Base-by-base conservation (phyloP, 176 grass and related monocot species). In the Oryza nivara region DNA sequence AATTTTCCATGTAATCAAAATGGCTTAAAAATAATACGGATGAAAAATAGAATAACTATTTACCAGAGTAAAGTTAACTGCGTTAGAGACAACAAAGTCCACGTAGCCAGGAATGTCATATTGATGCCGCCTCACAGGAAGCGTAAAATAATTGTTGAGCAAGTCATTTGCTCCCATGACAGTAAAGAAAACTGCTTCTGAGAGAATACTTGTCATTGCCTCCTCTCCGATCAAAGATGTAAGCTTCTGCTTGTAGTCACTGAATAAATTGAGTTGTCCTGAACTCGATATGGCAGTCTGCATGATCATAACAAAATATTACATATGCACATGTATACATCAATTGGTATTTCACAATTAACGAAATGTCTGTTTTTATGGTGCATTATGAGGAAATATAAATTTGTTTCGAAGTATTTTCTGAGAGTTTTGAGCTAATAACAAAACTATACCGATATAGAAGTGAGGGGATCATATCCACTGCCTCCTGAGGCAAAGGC, bases 391-490 rank as follows among this genome's bases (percentile, higher is more conserved):
- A 68, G 1, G 5, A 16, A 28, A 56, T 0, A 70, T 58, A 58
- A 9, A 54, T 23, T 79, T 28, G 0, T 14, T 1, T 6, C 49
- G 32, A 40, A 77, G 11, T 58, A 46, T 14, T 40, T 47, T 47
- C 0, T 25, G 1, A 32, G 5, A 41, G 3, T 30, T 26, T 17
- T 65, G 11, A 44, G 11, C 46, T 86, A 47, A 26, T 14, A 28
- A 52, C 25, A 40, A 8, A 34, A 6, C 45, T 45, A 38, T 89
- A 92, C 91, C 44, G 76, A 3, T 68, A 10, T 30, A 11, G 91
- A 76, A 58, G 91, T 92, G 19, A 90, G 65, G 12, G 84, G 91
- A 32, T 92, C 91, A 51, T 80, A 92, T 80, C 91, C 91, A 75
- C 83, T 92, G 5, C 86, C 86, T 38, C 91, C 91, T 7, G 19